These are phyloP conservation scores for Scedosporium minutisporum DNA, from an alignment of 2,329 filamentous ascomycete genomes.

Conservation along the genomic window DNA sequence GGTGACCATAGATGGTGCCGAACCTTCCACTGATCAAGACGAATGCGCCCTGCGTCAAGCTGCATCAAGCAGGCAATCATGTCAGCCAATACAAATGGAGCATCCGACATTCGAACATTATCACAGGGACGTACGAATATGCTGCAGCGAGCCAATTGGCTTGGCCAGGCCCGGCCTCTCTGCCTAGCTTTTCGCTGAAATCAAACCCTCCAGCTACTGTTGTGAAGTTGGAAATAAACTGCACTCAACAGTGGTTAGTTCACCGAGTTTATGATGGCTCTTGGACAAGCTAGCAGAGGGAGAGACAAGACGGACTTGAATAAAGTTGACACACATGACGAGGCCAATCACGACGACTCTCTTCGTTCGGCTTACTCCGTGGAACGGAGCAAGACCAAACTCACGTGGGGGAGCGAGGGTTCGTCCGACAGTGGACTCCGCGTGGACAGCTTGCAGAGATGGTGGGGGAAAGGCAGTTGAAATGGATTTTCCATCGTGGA, in stretches of 20 bases:
- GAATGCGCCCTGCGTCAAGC: constrained; percentile 44
- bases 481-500: neutral
- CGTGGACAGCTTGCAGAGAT: neutral
- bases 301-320: neutral
- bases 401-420: neutral
- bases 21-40: constrained; percentile 47
- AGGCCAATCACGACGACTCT: neutral
- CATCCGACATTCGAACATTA: neutral
- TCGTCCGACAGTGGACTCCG: neutral
- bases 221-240: constrained; percentile 21
- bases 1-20: constrained; percentile 49
- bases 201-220: constrained; percentile 19
- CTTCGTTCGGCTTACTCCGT: constrained; percentile 1
- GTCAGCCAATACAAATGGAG: neutral
- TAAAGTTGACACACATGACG: constrained; percentile 1
- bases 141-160: constrained; percentile 30
- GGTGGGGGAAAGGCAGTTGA: neutral
- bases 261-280: neutral
- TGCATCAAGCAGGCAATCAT: neutral
- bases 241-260: neutral
- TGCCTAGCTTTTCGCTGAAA: constrained; percentile 18
- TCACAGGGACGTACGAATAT: constrained; percentile 19
- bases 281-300: neutral
- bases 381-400: neutral
- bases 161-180: constrained; percentile 18